These are phyloP conservation scores for Termitomyces sp. DNA, from an alignment of 768 basidiomycete species.

Conservation along the genomic window DNA sequence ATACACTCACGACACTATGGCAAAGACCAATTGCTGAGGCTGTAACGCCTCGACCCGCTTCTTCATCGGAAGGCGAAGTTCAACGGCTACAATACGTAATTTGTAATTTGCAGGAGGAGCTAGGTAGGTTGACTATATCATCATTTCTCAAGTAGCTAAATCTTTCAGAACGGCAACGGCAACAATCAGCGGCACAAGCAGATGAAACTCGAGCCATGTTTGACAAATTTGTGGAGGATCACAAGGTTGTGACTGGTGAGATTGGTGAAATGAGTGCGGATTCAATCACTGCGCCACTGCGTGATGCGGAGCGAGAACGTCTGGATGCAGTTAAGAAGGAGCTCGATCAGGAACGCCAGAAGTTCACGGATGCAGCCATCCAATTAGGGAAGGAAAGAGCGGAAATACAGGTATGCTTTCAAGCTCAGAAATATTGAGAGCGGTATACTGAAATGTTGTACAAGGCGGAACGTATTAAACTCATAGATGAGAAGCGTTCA, in stretches of 20 bases:
- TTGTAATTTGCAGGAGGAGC: slow-evolving; percentile 44
- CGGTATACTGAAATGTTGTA: background rate
- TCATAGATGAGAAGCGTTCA: slow-evolving; percentile 67
- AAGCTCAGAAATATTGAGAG: background rate
- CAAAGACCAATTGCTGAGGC: slow-evolving; percentile 18
- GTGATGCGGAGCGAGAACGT: slow-evolving; percentile 48
- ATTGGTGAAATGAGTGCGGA: slow-evolving; percentile 44
- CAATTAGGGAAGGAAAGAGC: slow-evolving; percentile 61
- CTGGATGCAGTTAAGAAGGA: slow-evolving; percentile 47
- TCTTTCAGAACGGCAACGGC: slow-evolving; percentile 9
- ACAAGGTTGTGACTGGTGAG: slow-evolving; percentile 25
- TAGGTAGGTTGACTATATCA: slow-evolving; percentile 36
- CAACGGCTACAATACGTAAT: slow-evolving; percentile 46
- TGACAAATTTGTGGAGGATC: slow-evolving; percentile 44
- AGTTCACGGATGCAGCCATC: slow-evolving; percentile 59
- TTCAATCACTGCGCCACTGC: slow-evolving; percentile 43
- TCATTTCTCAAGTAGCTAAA: background rate
- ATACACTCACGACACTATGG: slow-evolving; percentile 23
- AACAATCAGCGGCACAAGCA: background rate
- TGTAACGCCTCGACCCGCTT: slow-evolving; percentile 10
- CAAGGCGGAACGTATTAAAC: slow-evolving; percentile 55
- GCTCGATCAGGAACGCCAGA: slow-evolving; percentile 59
- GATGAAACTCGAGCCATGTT: background rate
- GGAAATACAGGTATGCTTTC: slow-evolving; percentile 49
- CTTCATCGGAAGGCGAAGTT: slow-evolving; percentile 35